These are phyloP conservation scores for Pisolithus orientalis DNA, from an alignment of 768 basidiomycete genomes.

Conservation along the genomic window DNA sequence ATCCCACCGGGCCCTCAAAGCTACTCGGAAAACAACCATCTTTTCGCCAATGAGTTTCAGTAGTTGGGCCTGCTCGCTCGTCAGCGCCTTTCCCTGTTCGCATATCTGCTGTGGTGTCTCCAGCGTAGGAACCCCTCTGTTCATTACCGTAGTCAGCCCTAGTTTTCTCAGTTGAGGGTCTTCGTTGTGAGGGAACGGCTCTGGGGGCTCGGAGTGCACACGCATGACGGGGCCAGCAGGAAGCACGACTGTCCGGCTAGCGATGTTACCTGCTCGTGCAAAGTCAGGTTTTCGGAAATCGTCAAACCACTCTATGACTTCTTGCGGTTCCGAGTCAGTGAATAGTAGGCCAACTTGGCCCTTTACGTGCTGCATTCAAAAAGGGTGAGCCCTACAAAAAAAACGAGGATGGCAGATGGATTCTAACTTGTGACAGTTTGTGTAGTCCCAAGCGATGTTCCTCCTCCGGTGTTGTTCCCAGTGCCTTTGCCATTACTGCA, in stretches of 20 bases:
- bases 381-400: conserved; percentile 3
- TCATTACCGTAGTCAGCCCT: conserved; percentile 79
- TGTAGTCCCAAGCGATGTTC: conserved; percentile 77
- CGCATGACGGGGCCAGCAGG: conserved; percentile 84
- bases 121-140: conserved; percentile 83
- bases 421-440: conserved; percentile 68
- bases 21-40: conserved; percentile 80
- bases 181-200: conserved; percentile 95
- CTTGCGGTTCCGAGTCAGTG: conserved; percentile 83
- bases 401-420: not conserved
- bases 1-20: conserved; percentile 69
- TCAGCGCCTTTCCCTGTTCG: conserved; percentile 71
- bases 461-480: conserved; percentile 81
- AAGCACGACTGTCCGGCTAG: conserved; percentile 66
- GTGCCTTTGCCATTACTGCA: conserved; percentile 92
- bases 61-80: conserved; percentile 85
- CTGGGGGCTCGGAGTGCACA: conserved; percentile 69
- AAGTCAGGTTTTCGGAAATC: conserved; percentile 88
- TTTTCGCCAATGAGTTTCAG: conserved; percentile 87
- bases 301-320: conserved; percentile 92
- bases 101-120: conserved; percentile 79
- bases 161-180: conserved; percentile 94
- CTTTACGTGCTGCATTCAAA: conserved; percentile 69
- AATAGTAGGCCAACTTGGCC: conserved; percentile 93
- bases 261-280: conserved; percentile 81